Conservation (phyloP, 73 alveolate genomes). For the Tetrahymena thermophila region DNA sequence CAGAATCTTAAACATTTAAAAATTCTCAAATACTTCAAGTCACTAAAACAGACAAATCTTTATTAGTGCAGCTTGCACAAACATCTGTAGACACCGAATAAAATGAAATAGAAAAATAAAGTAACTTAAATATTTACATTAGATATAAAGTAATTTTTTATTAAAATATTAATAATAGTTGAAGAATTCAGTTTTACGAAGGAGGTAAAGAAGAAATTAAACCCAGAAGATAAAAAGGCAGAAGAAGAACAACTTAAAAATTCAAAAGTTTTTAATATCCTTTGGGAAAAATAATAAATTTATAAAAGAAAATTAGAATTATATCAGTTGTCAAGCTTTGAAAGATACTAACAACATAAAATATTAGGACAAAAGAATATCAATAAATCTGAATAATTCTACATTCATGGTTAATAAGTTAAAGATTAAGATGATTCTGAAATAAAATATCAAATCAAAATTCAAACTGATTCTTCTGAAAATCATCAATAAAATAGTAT, state of each 20-base stretch:
- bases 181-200: not conserved
- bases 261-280: not conserved
- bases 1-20: not conserved
- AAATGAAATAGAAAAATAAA: not conserved
- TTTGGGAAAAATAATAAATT: not conserved
- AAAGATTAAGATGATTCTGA: not conserved
- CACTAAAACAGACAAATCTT: not conserved
- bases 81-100: not conserved
- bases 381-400: not conserved
- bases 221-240: not conserved
- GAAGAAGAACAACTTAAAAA: not conserved
- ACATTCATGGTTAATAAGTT: not conserved
- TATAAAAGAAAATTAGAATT: not conserved
- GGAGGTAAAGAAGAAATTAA: not conserved
- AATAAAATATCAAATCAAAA: not conserved
- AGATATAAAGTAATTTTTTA: not conserved
- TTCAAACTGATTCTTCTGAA: not conserved
- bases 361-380: not conserved
- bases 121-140: not conserved
- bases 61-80: not conserved
- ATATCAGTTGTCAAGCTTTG: not conserved
- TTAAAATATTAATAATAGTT: not conserved
- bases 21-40: not conserved
- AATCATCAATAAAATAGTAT: no score
- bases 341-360: not conserved